Base-by-base conservation (phyloP, 2,329 filamentous ascomycete genomes). In the Phaeosphaeria sp. region DNA sequence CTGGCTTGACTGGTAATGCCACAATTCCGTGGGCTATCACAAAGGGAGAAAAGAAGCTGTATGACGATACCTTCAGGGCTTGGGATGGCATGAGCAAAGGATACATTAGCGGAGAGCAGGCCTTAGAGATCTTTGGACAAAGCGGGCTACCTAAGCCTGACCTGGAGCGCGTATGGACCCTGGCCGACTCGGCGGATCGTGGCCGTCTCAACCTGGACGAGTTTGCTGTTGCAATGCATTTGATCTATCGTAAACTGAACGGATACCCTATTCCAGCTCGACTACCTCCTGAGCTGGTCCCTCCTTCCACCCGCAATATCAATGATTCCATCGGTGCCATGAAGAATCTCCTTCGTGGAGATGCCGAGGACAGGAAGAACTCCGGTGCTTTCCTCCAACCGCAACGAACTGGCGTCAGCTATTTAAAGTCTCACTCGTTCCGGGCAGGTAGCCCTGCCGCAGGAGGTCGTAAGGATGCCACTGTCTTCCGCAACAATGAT, bases 11-110 rank as follows among this genome's bases (percentile, higher is more conserved):
- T 62, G 95, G 95, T 52, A 98, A 96, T 79, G 95, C 95, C 0
- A 94, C 92, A 7, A 94, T 99, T 71, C 95, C 95, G 0, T 99
- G 95, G 95, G 93, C 95, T 17, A 95, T 99, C 59, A 99, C 95
- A 4, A 99, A 99, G 77, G 93, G 97, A 63, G 95, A 99, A 78
- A 99, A 99, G 83, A 94, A 91, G 60, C 90, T 96, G 62, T 99
- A 99, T 67, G 95, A 99, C 77, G 87, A 92, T 59, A 87, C 98
- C 33, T 99, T 99, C 83, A 91, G 89, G 64, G 93, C 93, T 5
- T 99, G 95, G 95, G 95, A 99, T 79, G 95, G 95, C 2, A 87
- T 99, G 63, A 87, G 89, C 62, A 97, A 96, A 77, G 95, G 95
- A 0, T 97, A 89, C 71, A 96, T 99, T 72, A 90, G 89, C 47